These are phyloP conservation scores for Geranium brycei DNA, from an alignment of 345 rosid genomes.

Conservation along the genomic window DNA sequence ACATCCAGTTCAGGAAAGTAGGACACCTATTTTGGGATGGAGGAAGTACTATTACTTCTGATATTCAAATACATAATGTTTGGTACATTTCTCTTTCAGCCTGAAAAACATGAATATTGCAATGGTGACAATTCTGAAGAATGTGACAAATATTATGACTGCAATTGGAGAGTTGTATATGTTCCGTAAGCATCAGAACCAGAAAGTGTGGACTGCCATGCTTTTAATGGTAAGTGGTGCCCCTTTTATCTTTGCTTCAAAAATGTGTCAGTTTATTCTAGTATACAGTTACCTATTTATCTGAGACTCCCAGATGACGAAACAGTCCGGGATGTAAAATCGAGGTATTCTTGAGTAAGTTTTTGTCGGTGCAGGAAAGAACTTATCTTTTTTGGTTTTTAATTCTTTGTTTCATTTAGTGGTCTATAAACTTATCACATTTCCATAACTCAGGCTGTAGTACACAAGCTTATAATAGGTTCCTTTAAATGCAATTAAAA, in stretches of 20 bases:
- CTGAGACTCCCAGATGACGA: too few relatives aligned
- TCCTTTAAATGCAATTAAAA: too few relatives aligned
- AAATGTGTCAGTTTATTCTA: not conserved
- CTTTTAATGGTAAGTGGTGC: slow-evolving; percentile 56
- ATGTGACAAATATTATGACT: slow-evolving; percentile 77
- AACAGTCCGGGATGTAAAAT: too few relatives aligned
- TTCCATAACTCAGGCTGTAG: not conserved
- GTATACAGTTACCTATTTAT: too few relatives aligned
- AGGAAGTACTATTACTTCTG: too few relatives aligned
- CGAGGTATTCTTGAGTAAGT: too few relatives aligned
- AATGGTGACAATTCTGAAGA: slow-evolving; percentile 95
- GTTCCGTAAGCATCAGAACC: slow-evolving; percentile 72
- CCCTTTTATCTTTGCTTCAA: not conserved
- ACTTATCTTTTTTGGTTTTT: too few relatives aligned
- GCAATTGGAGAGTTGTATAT: slow-evolving; percentile 79
- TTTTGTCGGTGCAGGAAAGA: too few relatives aligned
- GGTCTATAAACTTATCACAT: too few relatives aligned
- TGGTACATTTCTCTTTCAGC: slow-evolving; percentile 35
- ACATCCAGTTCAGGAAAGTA: too few relatives aligned
- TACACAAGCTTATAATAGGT: too few relatives aligned
- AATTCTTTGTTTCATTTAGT: not conserved
- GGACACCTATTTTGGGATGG: too few relatives aligned
- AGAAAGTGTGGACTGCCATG: slow-evolving; percentile 90
- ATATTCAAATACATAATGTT: not conserved
- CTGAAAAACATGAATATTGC: slow-evolving; percentile 83